phyloP scores from a whole-genome alignment of 345 rosid species.

The Pistacia integerrima region DNA sequence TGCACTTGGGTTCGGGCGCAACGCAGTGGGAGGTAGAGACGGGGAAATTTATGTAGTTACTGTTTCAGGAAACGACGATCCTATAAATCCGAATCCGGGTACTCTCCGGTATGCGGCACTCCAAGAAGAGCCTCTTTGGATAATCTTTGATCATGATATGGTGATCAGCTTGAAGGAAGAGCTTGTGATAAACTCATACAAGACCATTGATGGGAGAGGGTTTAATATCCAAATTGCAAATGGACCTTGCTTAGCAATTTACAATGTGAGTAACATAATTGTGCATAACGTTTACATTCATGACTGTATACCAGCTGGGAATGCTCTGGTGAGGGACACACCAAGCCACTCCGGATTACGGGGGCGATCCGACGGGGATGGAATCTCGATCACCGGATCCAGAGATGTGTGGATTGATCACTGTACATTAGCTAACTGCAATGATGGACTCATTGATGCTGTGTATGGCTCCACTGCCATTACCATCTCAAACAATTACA shows the following conservation, averaged over 20 bases:
- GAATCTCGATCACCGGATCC: conserved; percentile 55
- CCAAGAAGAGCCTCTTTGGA: conserved; percentile 66
- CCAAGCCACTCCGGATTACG: conserved; percentile 31
- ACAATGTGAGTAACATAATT: conserved; percentile 56
- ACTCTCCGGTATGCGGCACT: conserved; percentile 57
- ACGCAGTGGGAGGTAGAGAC: conserved; percentile 60
- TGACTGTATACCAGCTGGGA: conserved; percentile 47
- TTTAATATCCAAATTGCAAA: conserved; percentile 47
- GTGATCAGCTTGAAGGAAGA: conserved; percentile 55
- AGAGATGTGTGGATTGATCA: conserved; percentile 71
- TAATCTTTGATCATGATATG: conserved; percentile 65
- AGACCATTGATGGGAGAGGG: conserved; percentile 77
- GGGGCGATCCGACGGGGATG: conserved; percentile 67
- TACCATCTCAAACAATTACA: conserved; percentile 65
- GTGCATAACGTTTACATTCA: conserved; percentile 64
- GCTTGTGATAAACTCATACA: conserved; percentile 49
- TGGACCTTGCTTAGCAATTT: conserved; percentile 63
- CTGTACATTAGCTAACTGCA: conserved; percentile 58
- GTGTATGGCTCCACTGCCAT: conserved; percentile 60
- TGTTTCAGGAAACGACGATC: conserved; percentile 34
- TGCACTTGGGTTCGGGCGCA: conserved; percentile 67
- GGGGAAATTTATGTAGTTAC: conserved; percentile 54
- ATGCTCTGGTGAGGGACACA: conserved; percentile 30
- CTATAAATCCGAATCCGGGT: conserved; percentile 45
- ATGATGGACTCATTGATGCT: conserved; percentile 67